Evolutionary conservation across 2,329 filamentous ascomycete genomes (phyloP), one percentile per base, ranked within the genome.

Genomic region (Aspergillus sojae): DNA sequence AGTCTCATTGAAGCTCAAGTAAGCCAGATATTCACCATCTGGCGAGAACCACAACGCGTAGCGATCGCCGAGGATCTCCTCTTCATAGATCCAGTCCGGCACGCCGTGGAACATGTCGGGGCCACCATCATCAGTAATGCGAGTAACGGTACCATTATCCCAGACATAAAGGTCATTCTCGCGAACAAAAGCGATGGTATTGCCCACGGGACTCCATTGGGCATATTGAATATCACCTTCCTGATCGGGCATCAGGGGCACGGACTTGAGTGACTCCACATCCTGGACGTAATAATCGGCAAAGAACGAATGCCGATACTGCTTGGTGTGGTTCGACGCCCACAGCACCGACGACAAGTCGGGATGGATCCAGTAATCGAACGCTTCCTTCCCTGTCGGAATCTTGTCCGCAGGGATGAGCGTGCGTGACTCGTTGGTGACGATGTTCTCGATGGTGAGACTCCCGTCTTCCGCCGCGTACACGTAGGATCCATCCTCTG

Each of bases 31-130:
- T 71, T 91, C 89, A 58, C 93, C 93, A 74, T 94, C 91, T 39
- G 90, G 86, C 34, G 92, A 94, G 91, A 93, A 97, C 94, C 94
- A 97, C 0, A 93, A 92, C 3, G 92, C 93, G 66, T 85, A 91
- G 67, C 90, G 89, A 4, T 86, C 89, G 14, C 82, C 78, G 62
- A 97, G 91, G 5, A 94, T 91, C 77, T 95, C 92, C 71, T 89
- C 87, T 73, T 94, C 91, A 72, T 95, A 96, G 0, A 97, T 94
- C 94, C 94, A 98, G 77, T 98, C 94, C 0, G 94, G 94, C 39
- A 97, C 88, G 21, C 94, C 94, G 71, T 97, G 96, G 79, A 97
- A 91, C 67, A 93, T 88, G 71, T 97, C 89, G 0, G 87, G 83
- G 0, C 94, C 92, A 21, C 94, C 94, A 72, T 97, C 93, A 52